Evolutionary conservation across 371 early-diverging fungal genomes (phyloP), one percentile per base, ranked within the genome.

Genomic region (Apophysomyces elegans): DNA sequence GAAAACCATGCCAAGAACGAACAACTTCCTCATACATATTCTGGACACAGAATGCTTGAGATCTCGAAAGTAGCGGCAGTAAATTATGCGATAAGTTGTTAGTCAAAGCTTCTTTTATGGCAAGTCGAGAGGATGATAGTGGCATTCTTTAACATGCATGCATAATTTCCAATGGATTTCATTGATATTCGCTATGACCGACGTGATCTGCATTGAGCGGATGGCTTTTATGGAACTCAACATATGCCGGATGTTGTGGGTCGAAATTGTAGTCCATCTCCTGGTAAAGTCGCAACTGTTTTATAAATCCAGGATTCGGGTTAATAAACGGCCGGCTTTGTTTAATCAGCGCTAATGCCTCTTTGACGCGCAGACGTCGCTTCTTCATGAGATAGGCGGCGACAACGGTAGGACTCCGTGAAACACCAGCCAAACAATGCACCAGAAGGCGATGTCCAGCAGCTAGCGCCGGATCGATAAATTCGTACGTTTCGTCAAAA

Each of bases 301-400:
- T 70, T 39, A 84, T 43, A 64, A 94, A 94, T 6, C 95, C 93
- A 32, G 77, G 71, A 66, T 94, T 94, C 1, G 93, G 93, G n/a
- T 74, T 74, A 3, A 77, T 83, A 77, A 87, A 84, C 0, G 83
- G 85, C 44, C 93, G 75, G 39, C 68, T 74, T 13, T 67, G 70
- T 60, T 85, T 82, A 21, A 93, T 75, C 2, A 60, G 37, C 0
- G 73, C 80, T 21, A 93, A 58, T 1, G 93, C 92, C 41, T 83
- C 84, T 58, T 79, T 77, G 0, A 67, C 75, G 11, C 82, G 62
- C 36, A 88, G 35, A 2, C 64, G 67, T 18, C 79, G 68, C 35
- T 69, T 74, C 66, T 81, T 76, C 93, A 94, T 94, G 60, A 93
- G 57, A 73, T 90, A 94, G 0, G 93, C 93, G 6, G 79, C 58